Percentiles rank a stretch among this genome's conserved stretches.
Conservation (phyloP, 768 basidiomycete genomes). For the Hericium coralloides region DNA sequence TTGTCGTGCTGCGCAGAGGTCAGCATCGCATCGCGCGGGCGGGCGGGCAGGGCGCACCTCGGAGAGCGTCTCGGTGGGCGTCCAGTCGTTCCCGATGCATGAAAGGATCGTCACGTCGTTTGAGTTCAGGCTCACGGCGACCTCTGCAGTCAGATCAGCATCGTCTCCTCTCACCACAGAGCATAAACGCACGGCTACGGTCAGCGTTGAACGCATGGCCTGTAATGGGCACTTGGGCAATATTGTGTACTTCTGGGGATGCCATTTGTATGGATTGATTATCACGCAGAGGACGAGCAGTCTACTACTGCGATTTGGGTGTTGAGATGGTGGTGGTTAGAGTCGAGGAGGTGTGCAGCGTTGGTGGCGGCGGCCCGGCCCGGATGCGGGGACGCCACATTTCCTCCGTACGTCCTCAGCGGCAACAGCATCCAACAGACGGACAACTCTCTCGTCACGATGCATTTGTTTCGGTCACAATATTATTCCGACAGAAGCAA, state of each 20-base stretch:
- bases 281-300: conserved; percentile 68
- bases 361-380: neutral
- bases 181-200: conserved; percentile 57
- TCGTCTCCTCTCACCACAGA: conserved; percentile 5
- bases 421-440: no score
- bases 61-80: conserved; percentile 62
- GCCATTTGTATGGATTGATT: conserved; percentile 35
- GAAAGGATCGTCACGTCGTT: conserved; percentile 81
- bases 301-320: conserved; percentile 57
- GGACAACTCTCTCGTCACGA: no score
- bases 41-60: conserved; percentile 48
- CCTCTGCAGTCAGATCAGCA: conserved; percentile 40
- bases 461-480: no score
- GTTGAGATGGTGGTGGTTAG: neutral
- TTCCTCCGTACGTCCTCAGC: no score
- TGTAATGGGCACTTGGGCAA: conserved; percentile 80
- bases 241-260: conserved; percentile 64
- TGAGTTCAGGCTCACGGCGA: conserved; percentile 86
- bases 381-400: neutral
- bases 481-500: no score
- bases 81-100: conserved; percentile 61
- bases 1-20: conserved; percentile 80
- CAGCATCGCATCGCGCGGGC: neutral
- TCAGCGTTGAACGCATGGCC: conserved; percentile 89
- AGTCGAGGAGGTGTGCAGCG: neutral